Conservation (phyloP, 106 monocot genomes). For the Posidonia australis region DNA sequence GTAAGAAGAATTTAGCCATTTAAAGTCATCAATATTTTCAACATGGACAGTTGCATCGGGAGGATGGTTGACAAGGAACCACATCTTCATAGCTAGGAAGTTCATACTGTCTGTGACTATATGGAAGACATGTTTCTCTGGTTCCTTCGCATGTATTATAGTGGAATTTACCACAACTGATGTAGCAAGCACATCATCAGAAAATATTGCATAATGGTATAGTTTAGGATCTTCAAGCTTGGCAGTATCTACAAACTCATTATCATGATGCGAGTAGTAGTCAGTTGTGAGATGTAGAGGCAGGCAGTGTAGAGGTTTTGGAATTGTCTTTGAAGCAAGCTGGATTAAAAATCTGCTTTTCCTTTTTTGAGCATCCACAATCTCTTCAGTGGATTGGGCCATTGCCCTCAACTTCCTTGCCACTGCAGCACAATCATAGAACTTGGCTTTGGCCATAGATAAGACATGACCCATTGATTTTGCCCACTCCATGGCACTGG, state of each 20-base stretch:
- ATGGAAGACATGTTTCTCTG: slow-evolving; percentile 47
- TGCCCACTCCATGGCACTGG: slow-evolving; percentile 26
- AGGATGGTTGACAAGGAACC: slow-evolving; percentile 22
- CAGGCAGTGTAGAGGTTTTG: slow-evolving; percentile 40
- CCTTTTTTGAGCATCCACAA: slow-evolving; percentile 18
- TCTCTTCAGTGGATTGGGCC: slow-evolving; percentile 26
- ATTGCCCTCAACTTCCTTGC: slow-evolving; percentile 39
- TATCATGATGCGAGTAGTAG: slow-evolving; percentile 21
- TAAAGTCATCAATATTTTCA: slow-evolving; percentile 32
- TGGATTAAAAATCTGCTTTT: slow-evolving; percentile 32
- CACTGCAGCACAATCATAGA: slow-evolving; percentile 25
- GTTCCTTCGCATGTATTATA: slow-evolving; percentile 19
- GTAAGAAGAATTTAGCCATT: slow-evolving; percentile 43
- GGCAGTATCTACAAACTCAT: slow-evolving; percentile 2
- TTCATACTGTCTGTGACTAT: slow-evolving; percentile 35
- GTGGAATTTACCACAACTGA: slow-evolving; percentile 48
- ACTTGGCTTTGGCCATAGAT: slow-evolving; percentile 18
- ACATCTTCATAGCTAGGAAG: slow-evolving; percentile 42
- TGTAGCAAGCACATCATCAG: slow-evolving; percentile 42
- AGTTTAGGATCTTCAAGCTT: slow-evolving; percentile 31
- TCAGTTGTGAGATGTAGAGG: slow-evolving; percentile 32
- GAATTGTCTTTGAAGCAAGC: slow-evolving; percentile 31
- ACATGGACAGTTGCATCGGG: slow-evolving; percentile 19
- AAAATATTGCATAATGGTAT: slow-evolving; percentile 49
- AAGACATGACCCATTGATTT: slow-evolving; percentile 30